Conservation (phyloP, 768 basidiomycete species). For the Scleroderma citrinum region DNA sequence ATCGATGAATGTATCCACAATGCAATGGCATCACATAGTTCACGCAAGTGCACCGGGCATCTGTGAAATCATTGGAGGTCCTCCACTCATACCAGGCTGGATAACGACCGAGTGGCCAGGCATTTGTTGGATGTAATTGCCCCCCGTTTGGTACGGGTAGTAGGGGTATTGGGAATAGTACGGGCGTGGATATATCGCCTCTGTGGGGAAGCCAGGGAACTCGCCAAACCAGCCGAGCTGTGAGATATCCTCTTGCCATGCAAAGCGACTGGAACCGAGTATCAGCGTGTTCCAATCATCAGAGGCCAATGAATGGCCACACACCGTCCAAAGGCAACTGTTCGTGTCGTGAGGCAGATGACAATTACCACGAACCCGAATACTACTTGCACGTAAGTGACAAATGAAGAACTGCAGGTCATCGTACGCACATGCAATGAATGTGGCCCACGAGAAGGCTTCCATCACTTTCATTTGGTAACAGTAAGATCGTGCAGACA, state of each 20-base stretch:
- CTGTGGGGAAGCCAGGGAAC: constrained; percentile 49
- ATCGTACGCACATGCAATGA: constrained; percentile 40
- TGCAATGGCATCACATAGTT: no score
- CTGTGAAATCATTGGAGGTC: constrained; percentile 56
- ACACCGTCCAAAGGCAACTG: constrained; percentile 29
- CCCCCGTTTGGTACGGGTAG: constrained; percentile 32
- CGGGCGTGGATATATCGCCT: constrained; percentile 18
- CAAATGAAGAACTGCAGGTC: neutral
- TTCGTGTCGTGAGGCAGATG: constrained; percentile 44
- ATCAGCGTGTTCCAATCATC: neutral
- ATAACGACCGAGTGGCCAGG: constrained; percentile 64
- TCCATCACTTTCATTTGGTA: constrained; percentile 77
- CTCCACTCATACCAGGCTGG: constrained; percentile 59
- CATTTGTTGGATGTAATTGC: constrained; percentile 39
- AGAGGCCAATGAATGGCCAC: neutral
- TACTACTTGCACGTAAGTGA: constrained; percentile 24
- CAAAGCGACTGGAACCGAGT: constrained; percentile 16
- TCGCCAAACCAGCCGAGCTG: constrained; percentile 78
- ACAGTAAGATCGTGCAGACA: constrained; percentile 52
- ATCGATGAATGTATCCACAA: no score
- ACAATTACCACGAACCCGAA: constrained; percentile 49
- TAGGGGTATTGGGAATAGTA: constrained; percentile 17
- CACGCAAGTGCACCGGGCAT: constrained; percentile 34
- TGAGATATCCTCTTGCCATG: constrained; percentile 32
- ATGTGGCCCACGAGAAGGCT: constrained; percentile 74